phyloP scores from a whole-genome alignment of 495 filamentous ascomycete genomes.

The Aeminium ludgeri region DNA sequence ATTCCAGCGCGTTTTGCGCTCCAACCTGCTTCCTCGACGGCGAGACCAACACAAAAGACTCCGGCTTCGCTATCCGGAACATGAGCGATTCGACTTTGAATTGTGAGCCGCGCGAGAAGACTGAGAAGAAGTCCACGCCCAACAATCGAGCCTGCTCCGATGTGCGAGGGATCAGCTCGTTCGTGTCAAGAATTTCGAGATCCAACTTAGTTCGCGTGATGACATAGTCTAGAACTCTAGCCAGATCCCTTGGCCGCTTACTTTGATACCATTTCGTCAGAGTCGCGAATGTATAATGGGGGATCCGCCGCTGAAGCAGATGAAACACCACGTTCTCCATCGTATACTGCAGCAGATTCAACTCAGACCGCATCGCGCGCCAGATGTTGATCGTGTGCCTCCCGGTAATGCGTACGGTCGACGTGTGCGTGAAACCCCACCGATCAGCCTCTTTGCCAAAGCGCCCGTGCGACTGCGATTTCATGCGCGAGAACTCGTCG shows the following conservation, averaged over 20 bases:
- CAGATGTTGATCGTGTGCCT: conserved; percentile 95
- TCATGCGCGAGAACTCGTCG: conserved; percentile 80
- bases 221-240: conserved; percentile 67
- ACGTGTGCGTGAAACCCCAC: conserved; percentile 88
- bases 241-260: conserved; percentile 45
- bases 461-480: conserved; percentile 57
- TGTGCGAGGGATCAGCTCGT: conserved; percentile 74
- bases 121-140: conserved; percentile 89
- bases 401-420: conserved; percentile 71
- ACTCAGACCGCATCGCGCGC: conserved; percentile 83
- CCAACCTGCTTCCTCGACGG: conserved; percentile 85
- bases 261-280: conserved; percentile 70
- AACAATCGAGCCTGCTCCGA: conserved; percentile 89
- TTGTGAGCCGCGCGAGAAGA: conserved; percentile 84
- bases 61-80: conserved; percentile 95
- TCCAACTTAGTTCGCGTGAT: conserved; percentile 61
- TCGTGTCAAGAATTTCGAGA: conserved; percentile 77
- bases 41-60: conserved; percentile 81
- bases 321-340: conserved; percentile 97
- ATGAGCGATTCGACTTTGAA: conserved; percentile 98
- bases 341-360: conserved; percentile 81
- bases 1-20: conserved; percentile 86
- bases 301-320: conserved; percentile 74
- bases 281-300: conserved; percentile 63
- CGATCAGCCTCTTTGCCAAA: conserved; percentile 72